Percentiles rank a stretch among this genome's conserved stretches.
Conservation (phyloP, 2,329 filamentous ascomycete species). For the Penicillium sp. region DNA sequence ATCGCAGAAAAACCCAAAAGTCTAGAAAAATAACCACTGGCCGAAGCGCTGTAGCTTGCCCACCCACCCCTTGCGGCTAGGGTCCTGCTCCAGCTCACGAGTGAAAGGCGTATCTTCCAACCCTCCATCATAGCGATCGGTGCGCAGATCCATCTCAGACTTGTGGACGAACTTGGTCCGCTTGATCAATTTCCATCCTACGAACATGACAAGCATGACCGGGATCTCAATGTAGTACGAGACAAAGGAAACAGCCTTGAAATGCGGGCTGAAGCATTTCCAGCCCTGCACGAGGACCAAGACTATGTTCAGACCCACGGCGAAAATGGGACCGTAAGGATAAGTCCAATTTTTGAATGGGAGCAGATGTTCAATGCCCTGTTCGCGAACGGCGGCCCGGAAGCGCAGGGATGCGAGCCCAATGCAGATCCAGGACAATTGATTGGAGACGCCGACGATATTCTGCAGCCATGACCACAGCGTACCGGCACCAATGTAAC, state of each 20-base stretch:
- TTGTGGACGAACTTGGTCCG: constrained; percentile 46
- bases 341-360: constrained; percentile 68
- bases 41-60: constrained; percentile 32
- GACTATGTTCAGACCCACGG: constrained; percentile 57
- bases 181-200: constrained; percentile 56
- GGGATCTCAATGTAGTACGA: constrained; percentile 64
- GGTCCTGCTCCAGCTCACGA: constrained; percentile 24
- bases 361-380: constrained; percentile 60
- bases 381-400: constrained; percentile 55
- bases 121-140: constrained; percentile 43
- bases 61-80: constrained; percentile 6
- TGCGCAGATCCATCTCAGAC: constrained; percentile 52
- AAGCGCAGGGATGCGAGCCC: constrained; percentile 65
- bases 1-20: not conserved
- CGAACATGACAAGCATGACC: constrained; percentile 56
- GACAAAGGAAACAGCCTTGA: constrained; percentile 60
- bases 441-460: constrained; percentile 66
- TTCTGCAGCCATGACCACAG: constrained; percentile 68
- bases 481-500: constrained; percentile 64
- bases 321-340: constrained; percentile 58
- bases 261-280: constrained; percentile 58
- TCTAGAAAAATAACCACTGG: constrained; percentile 41
- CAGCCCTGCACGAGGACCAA: constrained; percentile 64
- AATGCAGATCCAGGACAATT: constrained; percentile 63
- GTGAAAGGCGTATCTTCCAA: constrained; percentile 25